These are phyloP conservation scores for Angomonas desouzai DNA, from an alignment of 208 protist species.

Conservation along the genomic window DNA sequence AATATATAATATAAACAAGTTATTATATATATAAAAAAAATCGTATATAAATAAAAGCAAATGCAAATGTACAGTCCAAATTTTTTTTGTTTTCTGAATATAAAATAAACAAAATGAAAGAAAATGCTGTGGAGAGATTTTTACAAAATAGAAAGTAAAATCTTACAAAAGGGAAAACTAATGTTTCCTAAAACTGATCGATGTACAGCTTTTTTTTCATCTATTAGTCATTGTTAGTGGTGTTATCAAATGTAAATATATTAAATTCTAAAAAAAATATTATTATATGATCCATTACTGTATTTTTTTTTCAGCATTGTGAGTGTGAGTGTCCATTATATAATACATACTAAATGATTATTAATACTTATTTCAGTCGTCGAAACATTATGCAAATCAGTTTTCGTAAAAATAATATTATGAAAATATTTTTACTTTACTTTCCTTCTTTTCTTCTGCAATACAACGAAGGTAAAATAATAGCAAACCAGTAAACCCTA, in stretches of 20 bases:
- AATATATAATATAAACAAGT: too few species aligned
- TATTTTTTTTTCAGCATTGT: slow-evolving; percentile 6
- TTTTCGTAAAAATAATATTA: background rate
- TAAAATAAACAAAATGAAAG: too few species aligned
- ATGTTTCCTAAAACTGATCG: slow-evolving; percentile 1
- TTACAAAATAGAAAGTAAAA: background rate
- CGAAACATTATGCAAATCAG: background rate
- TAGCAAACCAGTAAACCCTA: too few species aligned
- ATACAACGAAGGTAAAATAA: background rate
- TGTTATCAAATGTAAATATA: too few species aligned
- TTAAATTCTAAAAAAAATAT: too few species aligned
- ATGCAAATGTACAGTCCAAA: too few species aligned
- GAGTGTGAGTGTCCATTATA: too few species aligned
- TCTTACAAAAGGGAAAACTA: slow-evolving; percentile 5
- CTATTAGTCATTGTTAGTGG: slow-evolving; percentile 5
- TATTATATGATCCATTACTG: background rate
- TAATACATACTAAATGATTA: too few species aligned
- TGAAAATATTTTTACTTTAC: background rate
- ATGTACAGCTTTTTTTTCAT: slow-evolving; percentile 16
- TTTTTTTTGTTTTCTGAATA: too few species aligned
- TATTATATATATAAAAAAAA: background rate
- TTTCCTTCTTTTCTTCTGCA: slow-evolving; percentile 13
- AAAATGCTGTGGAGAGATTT: too few species aligned
- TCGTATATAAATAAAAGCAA: background rate
- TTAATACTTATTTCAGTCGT: too few species aligned